Evolutionary conservation across 1,284 basidiomycete species (phyloP), one percentile per base, ranked within the genome.

Genomic region (Bothia castanella): DNA sequence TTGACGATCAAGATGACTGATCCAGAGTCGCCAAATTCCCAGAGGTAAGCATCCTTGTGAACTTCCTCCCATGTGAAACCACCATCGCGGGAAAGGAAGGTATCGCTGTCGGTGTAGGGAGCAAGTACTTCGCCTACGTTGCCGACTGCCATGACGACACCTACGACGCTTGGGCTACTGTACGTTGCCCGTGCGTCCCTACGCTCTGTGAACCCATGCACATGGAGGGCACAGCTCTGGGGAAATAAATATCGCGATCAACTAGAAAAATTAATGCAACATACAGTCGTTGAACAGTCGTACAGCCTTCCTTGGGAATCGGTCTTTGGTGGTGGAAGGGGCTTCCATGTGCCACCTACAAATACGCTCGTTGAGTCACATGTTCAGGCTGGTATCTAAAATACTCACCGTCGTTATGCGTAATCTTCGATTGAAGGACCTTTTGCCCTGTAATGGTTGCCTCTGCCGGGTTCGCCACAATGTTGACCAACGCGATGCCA

Each of bases 21-120:
- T 9, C 97, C 96, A 2, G 92, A 96, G 71, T 99, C 97, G 32
- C 96, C 96, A 63, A 94, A 98, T 65, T 97, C 94, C 93, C 94
- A 99, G 46, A 97, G 78, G 66, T 98, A 90, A 0, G 97, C 95
- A 61, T 97, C 95, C 68, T 99, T 99, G 74, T 94, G 92, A 3
- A 99, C 89, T 72, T 99, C 96, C 66, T 97, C 85, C 96, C 96
- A 99, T 0, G 91, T 93, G 71, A 97, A 97, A 8, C 96, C 97
- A 6, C 87, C 97, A 62, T 99, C 93, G 3, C 96, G 89, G 40
- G 91, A 94, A 35, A 99, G 78, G 83, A 98, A 99, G 0, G 94
- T 97, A 69, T 98, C 96, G 56, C 87, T 87, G 38, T 97, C 89
- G 3, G 76, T 79, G 70, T 99, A 99, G 0, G 84, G 75, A 0